A percentile compares a stretch with the other conserved stretches of the same genome.
phyloP scores from a whole-genome alignment of 768 basidiomycete species.

The Aureoboletus auriporus region DNA sequence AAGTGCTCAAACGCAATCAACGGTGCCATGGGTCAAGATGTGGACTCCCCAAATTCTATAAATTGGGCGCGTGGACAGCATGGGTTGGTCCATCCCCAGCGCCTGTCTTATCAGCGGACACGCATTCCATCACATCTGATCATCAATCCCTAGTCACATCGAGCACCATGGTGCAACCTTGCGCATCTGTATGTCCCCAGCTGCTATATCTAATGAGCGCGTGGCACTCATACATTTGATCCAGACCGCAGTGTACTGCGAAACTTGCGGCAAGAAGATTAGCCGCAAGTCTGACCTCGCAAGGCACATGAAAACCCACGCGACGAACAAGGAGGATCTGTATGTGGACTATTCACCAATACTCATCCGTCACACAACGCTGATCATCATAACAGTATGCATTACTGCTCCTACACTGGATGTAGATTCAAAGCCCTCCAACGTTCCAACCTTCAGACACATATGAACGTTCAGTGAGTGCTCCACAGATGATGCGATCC shows the following conservation, averaged over 20 bases:
- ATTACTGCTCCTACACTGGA: slow-evolving; percentile 12
- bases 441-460: slow-evolving; percentile 22
- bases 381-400: slow-evolving; percentile 20
- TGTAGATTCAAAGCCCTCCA: slow-evolving; percentile 26
- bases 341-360: slow-evolving; percentile 7
- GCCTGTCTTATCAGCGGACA: background rate
- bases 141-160: too few species aligned
- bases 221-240: too few species aligned
- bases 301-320: slow-evolving; percentile 26
- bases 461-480: slow-evolving; percentile 30
- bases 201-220: too few species aligned
- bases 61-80: slow-evolving; percentile 10
- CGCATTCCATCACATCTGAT: too few species aligned
- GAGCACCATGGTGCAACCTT: too few species aligned
- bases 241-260: slow-evolving; percentile 4
- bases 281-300: slow-evolving; percentile 24
- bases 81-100: slow-evolving; percentile 1
- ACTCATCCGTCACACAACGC: background rate
- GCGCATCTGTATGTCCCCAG: background rate
- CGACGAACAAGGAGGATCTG: slow-evolving; percentile 18
- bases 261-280: slow-evolving; percentile 13
- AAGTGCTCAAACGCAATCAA: slow-evolving; percentile 26
- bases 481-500: background rate
- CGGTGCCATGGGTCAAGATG: slow-evolving; percentile 10
- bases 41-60: slow-evolving; percentile 13